Evolutionary conservation across 441 rosid species (phyloP).

Genomic region (Pelargonium australe): DNA sequence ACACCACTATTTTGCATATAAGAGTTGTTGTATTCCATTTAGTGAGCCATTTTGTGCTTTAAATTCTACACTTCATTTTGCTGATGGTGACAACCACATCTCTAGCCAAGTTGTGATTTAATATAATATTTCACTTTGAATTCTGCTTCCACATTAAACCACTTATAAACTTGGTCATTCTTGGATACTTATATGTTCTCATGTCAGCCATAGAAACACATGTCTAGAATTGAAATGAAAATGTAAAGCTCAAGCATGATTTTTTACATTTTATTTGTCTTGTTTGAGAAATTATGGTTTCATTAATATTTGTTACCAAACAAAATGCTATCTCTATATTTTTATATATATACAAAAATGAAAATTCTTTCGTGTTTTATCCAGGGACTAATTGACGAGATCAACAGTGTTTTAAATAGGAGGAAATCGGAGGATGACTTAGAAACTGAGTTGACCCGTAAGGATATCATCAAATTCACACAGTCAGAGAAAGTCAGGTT

Average conservation of each 20-base stretch:
- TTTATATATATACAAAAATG: not conserved
- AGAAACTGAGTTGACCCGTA: slow-evolving; percentile 62
- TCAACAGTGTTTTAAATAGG: slow-evolving; percentile 34
- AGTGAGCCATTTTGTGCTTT: not conserved
- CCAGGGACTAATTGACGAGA: slow-evolving; percentile 70
- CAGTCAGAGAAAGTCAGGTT: slow-evolving; percentile 71
- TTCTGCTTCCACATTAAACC: not conserved
- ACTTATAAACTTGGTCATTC: not conserved
- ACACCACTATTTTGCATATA: not conserved
- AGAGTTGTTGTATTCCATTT: not conserved
- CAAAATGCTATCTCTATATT: not conserved
- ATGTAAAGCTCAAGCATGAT: not conserved
- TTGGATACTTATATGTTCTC: not conserved
- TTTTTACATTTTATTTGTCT: too few species aligned
- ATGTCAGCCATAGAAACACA: not conserved
- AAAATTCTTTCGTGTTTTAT: slow-evolving; percentile 13
- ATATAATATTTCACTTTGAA: not conserved
- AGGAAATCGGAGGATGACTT: slow-evolving; percentile 51
- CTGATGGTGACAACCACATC: not conserved
- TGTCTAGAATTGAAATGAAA: not conserved
- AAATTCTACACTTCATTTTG: not conserved
- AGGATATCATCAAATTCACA: slow-evolving; percentile 80
- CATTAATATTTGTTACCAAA: not conserved
- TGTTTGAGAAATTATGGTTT: too few species aligned
- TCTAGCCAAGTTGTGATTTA: not conserved